A percentile compares a stretch with the other conserved stretches of the same genome.
phyloP scores from a whole-genome alignment of 164 flowering plant species.

The Paratinospora sagittata region DNA sequence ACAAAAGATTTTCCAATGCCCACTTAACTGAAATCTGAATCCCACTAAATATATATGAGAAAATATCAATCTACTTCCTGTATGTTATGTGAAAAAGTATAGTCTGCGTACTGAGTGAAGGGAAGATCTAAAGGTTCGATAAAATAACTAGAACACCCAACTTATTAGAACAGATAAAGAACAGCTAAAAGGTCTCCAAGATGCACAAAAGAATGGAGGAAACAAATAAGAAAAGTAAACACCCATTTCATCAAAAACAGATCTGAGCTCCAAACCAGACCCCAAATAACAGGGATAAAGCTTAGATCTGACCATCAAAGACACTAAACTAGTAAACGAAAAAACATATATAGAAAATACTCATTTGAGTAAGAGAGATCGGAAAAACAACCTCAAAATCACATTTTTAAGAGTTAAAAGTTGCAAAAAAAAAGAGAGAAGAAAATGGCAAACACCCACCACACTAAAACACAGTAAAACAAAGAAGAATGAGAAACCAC shows the following conservation, averaged over 20 bases:
- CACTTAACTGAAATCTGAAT: too few relatives aligned
- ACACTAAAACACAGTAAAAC: too few relatives aligned
- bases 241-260: background rate
- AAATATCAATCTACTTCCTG: too few relatives aligned
- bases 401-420: too few relatives aligned
- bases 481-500: background rate
- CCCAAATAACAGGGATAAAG: background rate
- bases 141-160: background rate
- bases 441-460: too few relatives aligned
- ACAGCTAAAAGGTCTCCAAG: background rate
- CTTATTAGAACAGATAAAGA: background rate
- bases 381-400: too few relatives aligned
- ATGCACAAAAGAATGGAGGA: background rate
- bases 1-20: too few relatives aligned
- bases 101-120: background rate
- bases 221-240: background rate
- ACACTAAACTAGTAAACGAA: background rate
- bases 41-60: too few relatives aligned
- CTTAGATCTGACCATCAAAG: background rate
- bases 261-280: background rate
- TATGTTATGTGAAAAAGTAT: background rate
- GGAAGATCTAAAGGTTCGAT: background rate
- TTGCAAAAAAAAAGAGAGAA: too few relatives aligned
- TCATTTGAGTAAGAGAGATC: background rate
- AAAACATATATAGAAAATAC: too few relatives aligned